These are phyloP conservation scores for Fusarium burgessii DNA, from an alignment of 2,329 filamentous ascomycete genomes.

Conservation along the genomic window DNA sequence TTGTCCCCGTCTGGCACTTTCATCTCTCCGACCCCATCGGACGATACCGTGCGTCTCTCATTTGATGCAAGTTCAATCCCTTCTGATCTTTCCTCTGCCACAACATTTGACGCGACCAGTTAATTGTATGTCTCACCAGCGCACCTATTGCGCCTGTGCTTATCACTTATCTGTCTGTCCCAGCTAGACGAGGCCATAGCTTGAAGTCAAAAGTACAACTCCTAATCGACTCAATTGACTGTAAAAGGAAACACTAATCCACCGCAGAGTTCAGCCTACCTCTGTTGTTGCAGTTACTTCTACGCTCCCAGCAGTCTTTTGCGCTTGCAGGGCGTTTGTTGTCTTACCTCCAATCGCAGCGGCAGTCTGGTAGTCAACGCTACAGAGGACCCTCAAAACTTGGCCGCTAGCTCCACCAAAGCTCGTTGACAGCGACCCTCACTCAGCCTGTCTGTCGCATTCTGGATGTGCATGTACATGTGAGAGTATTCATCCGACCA, in stretches of 20 bases:
- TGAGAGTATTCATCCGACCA: constrained; percentile 31
- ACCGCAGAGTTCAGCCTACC: neutral
- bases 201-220: constrained; percentile 7
- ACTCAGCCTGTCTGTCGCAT: constrained; percentile 38
- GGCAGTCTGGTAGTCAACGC: constrained; percentile 27
- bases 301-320: constrained; percentile 34
- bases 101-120: neutral
- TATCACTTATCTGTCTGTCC: constrained; percentile 13
- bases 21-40: constrained; percentile 28
- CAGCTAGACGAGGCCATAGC: constrained; percentile 6
- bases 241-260: constrained; percentile 2
- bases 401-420: constrained; percentile 39
- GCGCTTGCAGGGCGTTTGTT: constrained; percentile 15
- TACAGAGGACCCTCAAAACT: constrained; percentile 34
- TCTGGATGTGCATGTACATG: constrained; percentile 31
- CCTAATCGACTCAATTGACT: constrained; percentile 8
- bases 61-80: constrained; percentile 20
- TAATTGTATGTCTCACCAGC: neutral
- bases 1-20: constrained; percentile 27
- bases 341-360: constrained; percentile 40
- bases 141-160: neutral
- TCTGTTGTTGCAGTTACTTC: constrained; percentile 12
- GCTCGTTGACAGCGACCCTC: constrained; percentile 33
- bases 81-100: constrained; percentile 1
- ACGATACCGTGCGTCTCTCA: constrained; percentile 19